Percentiles rank a stretch among this genome's conserved stretches.
These are phyloP conservation scores for Lachancea waltii DNA, from an alignment of 805 yeast genomes.

Conservation along the genomic window DNA sequence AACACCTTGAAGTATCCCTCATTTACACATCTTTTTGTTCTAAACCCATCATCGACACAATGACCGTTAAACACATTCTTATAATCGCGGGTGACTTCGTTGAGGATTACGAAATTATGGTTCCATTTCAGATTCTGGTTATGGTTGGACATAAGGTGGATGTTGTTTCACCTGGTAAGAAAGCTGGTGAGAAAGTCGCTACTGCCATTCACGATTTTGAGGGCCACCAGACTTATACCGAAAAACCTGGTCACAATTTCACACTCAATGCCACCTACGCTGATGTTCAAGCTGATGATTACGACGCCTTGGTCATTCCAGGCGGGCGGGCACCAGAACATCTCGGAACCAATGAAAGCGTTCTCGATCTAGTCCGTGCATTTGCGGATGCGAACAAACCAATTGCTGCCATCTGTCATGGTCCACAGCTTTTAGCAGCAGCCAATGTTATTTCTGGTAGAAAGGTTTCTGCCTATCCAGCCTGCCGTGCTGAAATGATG, in stretches of 20 bases:
- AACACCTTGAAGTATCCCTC: background rate
- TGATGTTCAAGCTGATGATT: conserved; percentile 1
- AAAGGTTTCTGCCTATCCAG: conserved; percentile 5
- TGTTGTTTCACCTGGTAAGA: conserved; percentile 4
- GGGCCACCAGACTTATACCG: conserved; percentile 6
- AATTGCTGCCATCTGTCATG: conserved; percentile 6
- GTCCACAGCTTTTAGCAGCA: conserved; percentile 6
- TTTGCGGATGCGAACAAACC: conserved; percentile 1
- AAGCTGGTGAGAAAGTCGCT: conserved; percentile 3
- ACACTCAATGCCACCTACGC: conserved; percentile 5
- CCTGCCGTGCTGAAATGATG: conserved; percentile 1
- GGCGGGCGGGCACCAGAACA: conserved; percentile 7
- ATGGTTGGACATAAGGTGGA: conserved; percentile 6
- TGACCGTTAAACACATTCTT: conserved; percentile 3
- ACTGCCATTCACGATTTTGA: conserved; percentile 7
- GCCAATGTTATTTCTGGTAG: conserved; percentile 2
- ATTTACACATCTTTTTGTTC: no score
- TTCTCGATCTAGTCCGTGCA: conserved; percentile 5
- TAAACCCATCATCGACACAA: background rate
- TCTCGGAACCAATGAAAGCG: conserved; percentile 5
- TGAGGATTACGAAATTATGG: conserved; percentile 6
- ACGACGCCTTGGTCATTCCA: conserved; percentile 5
- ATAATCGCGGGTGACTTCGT: conserved; percentile 5
- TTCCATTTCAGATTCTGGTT: conserved; percentile 4
- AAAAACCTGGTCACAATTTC: conserved; percentile 6